phyloP scores from a whole-genome alignment of 73 alveolate species.

The Tetrahymena thermophila region DNA sequence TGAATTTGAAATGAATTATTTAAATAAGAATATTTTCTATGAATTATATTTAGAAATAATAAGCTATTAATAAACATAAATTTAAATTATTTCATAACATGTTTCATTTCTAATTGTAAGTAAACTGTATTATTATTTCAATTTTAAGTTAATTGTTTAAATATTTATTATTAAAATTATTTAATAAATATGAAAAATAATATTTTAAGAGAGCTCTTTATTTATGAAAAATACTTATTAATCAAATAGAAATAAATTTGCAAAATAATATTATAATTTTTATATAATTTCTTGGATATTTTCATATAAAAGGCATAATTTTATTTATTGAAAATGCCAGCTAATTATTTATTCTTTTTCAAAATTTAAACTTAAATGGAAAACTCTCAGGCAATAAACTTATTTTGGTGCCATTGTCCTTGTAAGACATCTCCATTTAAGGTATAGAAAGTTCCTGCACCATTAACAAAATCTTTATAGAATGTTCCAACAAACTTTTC shows the following conservation, averaged over 20 bases:
- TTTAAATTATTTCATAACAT: no score
- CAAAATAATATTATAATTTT: background rate
- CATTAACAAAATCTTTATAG: conserved; percentile 37
- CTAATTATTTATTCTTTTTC: background rate
- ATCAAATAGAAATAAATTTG: background rate
- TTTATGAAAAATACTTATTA: background rate
- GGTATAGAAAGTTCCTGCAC: conserved; percentile 38
- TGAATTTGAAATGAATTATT: no score
- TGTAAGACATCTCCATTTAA: conserved; percentile 27
- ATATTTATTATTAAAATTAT: no score
- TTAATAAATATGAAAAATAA: no score
- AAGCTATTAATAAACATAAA: no score
- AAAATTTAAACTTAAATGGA: background rate
- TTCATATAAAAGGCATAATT: background rate
- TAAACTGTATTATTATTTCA: no score
- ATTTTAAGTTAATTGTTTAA: no score
- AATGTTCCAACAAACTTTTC: conserved; percentile 43
- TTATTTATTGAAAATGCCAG: background rate
- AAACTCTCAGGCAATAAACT: conserved; percentile 12
- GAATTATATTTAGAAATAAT: no score
- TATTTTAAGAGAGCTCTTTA: no score
- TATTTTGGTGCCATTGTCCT: conserved; percentile 38
- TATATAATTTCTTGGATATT: background rate
- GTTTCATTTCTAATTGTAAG: no score
- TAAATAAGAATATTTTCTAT: no score